phyloP scores from a whole-genome alignment of 164 flowering plant genomes.

The Warburgia ugandensis region DNA sequence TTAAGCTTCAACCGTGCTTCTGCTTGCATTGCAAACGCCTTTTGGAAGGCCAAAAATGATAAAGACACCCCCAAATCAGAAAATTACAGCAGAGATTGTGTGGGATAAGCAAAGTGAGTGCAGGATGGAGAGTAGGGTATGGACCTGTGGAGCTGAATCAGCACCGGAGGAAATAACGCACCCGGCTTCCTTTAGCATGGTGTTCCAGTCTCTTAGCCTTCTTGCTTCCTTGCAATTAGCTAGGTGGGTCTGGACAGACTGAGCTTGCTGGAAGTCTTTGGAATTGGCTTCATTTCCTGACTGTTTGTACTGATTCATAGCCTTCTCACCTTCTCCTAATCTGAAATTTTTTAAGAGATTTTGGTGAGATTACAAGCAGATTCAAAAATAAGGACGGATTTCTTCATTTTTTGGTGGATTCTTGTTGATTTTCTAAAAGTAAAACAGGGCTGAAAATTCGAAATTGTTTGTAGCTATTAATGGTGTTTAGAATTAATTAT shows the following conservation, averaged over 20 bases:
- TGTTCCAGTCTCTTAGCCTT: slow-evolving; percentile 44
- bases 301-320: slow-evolving; percentile 46
- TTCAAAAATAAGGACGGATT: too few relatives aligned
- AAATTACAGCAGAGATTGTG: too few relatives aligned
- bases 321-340: slow-evolving; percentile 70
- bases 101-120: too few relatives aligned
- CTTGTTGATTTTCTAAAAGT: too few relatives aligned
- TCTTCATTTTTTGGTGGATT: too few relatives aligned
- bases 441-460: too few relatives aligned
- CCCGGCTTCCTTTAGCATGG: slow-evolving; percentile 41
- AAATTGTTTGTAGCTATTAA: too few relatives aligned
- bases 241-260: slow-evolving; percentile 34
- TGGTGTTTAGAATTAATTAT: too few relatives aligned
- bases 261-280: slow-evolving; percentile 33
- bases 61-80: too few relatives aligned
- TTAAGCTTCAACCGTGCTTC: slow-evolving; percentile 68
- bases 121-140: background rate
- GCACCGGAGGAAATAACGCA: slow-evolving; percentile 55
- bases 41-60: background rate
- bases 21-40: slow-evolving; percentile 61
- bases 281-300: slow-evolving; percentile 32
- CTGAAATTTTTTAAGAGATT: slow-evolving; percentile 21
- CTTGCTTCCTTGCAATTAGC: slow-evolving; percentile 40
- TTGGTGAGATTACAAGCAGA: too few relatives aligned
- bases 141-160: slow-evolving; percentile 73